Conservation (phyloP, 176 grass and related monocot genomes). For the Avena atlantica region DNA sequence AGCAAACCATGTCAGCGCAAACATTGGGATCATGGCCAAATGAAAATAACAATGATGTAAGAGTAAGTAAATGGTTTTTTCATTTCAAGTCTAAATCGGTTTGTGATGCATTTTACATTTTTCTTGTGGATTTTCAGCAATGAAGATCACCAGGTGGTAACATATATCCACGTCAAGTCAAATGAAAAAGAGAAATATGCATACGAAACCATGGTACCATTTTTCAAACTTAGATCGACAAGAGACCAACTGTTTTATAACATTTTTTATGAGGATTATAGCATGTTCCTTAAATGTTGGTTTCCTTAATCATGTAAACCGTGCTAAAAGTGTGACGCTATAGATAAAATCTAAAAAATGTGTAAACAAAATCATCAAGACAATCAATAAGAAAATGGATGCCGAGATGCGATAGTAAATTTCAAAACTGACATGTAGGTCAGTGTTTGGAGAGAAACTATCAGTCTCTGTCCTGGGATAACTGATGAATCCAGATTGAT, state of each 20-base stretch:
- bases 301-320: slow-evolving; percentile 12
- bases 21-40: slow-evolving; percentile 15
- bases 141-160: slow-evolving; percentile 19
- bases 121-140: slow-evolving; percentile 15
- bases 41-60: slow-evolving; percentile 17
- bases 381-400: slow-evolving; percentile 31
- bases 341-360: not conserved
- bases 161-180: slow-evolving; percentile 7
- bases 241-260: slow-evolving; percentile 26
- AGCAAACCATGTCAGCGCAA: slow-evolving; percentile 32
- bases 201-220: not conserved
- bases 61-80: slow-evolving; percentile 12
- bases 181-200: slow-evolving; percentile 33
- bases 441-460: slow-evolving; percentile 90
- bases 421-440: slow-evolving; percentile 73
- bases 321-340: not conserved
- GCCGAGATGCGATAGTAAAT: slow-evolving; percentile 29
- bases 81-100: slow-evolving; percentile 3
- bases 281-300: slow-evolving; percentile 14
- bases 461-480: slow-evolving; percentile 98
- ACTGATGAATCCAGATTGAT: slow-evolving; percentile 95
- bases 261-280: slow-evolving; percentile 30
- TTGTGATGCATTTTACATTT: slow-evolving; percentile 15
- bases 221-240: not conserved
- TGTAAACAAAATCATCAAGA: slow-evolving; percentile 28